Evolutionary conservation across 202 grass and related monocot species (phyloP), one percentile per base, ranked within the genome.

Genomic region (Schoenoplectus triqueter): DNA sequence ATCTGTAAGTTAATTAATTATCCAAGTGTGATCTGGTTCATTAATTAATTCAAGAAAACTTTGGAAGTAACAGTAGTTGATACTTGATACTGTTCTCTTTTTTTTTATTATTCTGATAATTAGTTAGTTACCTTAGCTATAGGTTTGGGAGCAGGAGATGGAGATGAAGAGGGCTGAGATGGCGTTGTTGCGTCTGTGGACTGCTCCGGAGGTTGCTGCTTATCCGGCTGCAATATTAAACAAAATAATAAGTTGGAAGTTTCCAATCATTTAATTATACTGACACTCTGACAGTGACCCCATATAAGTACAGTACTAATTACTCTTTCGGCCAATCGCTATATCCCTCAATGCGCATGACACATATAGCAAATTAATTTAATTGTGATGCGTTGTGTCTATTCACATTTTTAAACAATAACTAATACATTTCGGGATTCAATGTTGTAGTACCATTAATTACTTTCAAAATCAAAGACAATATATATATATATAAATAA

Each of bases 171-270:
- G 17, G 57, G 15, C 57, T 61, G 57, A 61, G 57, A 4, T 61
- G 17, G 14, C 10, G 76, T 0, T 31, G 31, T 31, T 31, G 31
- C 31, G 31, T 1, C 31, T 31, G 31, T 31, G 31, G 31, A 31
- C 22, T 5, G 15, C 59, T 19, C 64, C 64, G 11, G 21, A 67
- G 64, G 64, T 67, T 42, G 31, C 66, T 82, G 42, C 61, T 48
- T 0, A 3, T 82, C 15, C 3, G 61, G 80, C 80, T 82, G 62
- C 61, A 81, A 14, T 44, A 82, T 67, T 22, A 67, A 67, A 67
- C 9, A 20, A 3, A 82, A 66, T 1, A 47, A 51, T 65, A n/a
- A 50, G 48, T 67, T 69, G 11, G 39, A 54, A 22, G 46, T n/a
- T 39, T 46, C 6, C 66, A 82, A 65, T 46, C 3, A 81, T 65